Percentiles rank a stretch among this genome's conserved stretches.
phyloP scores from a whole-genome alignment of 164 flowering plant genomes.

The Liquidambar formosana region DNA sequence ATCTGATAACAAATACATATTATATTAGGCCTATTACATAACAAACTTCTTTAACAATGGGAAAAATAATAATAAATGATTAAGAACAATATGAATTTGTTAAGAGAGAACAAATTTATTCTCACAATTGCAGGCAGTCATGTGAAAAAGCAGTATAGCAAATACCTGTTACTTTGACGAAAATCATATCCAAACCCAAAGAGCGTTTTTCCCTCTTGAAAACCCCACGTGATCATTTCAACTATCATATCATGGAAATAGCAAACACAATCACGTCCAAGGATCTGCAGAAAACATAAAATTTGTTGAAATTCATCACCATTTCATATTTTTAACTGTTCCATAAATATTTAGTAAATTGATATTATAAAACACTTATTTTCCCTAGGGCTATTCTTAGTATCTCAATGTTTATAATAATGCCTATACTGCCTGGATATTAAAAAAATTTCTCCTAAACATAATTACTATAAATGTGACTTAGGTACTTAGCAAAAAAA shows the following conservation, averaged over 20 bases:
- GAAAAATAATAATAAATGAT: not conserved
- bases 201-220: conserved; percentile 89
- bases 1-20: too few species aligned
- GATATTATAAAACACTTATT: not conserved
- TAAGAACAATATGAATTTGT: not conserved
- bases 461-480: too few species aligned
- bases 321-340: not conserved
- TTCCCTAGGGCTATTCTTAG: not conserved
- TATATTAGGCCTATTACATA: not conserved
- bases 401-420: not conserved
- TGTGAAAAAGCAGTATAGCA: not conserved
- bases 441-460: too few species aligned
- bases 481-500: too few species aligned
- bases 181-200: conserved; percentile 99
- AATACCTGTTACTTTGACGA: conserved; percentile 95
- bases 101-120: not conserved
- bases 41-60: not conserved
- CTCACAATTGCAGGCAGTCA: not conserved
- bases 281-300: conserved; percentile 45
- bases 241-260: conserved; percentile 98
- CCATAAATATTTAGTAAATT: not conserved
- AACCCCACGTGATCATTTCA: conserved; percentile 93
- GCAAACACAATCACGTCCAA: conserved; percentile 78
- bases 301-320: not conserved
- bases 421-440: too few species aligned